Evolutionary conservation across 2,329 filamentous ascomycete species (phyloP).

Genomic region (Paracoccidioides brasiliensis): DNA sequence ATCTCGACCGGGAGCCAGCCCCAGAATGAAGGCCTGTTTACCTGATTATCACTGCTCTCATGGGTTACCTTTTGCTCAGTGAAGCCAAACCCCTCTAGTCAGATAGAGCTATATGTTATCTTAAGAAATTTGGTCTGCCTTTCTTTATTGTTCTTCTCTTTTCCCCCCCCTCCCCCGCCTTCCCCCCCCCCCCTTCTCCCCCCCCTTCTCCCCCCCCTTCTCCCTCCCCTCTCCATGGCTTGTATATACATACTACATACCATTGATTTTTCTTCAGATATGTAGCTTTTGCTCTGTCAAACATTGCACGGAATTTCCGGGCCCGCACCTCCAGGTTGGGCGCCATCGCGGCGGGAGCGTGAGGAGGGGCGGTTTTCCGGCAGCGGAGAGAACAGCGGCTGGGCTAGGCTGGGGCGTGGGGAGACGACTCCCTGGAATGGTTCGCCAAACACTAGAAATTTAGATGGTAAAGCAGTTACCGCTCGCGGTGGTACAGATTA

Average conservation of each 20-base stretch:
- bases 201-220: no score
- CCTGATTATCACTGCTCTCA: not conserved
- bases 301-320: conserved; percentile 7
- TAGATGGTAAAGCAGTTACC: no score
- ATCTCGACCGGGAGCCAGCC: conserved; percentile 29
- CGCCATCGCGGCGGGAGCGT: conserved; percentile 2
- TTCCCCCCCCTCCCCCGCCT: no score
- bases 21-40: conserved; percentile 22
- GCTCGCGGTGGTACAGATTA: no score
- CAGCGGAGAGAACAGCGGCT: not conserved
- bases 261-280: conserved; percentile 5
- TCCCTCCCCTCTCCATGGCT: not conserved
- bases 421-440: no score
- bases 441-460: no score
- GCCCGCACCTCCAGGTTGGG: conserved; percentile 8
- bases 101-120: no score
- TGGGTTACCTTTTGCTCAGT: not conserved
- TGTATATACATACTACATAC: not conserved
- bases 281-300: conserved; percentile 10
- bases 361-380: not conserved
- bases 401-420: not conserved
- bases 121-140: not conserved
- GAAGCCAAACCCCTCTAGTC: not conserved
- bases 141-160: no score
- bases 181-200: no score